Conservation (phyloP, 2,329 filamentous ascomycete genomes). For the Scedosporium boydii region DNA sequence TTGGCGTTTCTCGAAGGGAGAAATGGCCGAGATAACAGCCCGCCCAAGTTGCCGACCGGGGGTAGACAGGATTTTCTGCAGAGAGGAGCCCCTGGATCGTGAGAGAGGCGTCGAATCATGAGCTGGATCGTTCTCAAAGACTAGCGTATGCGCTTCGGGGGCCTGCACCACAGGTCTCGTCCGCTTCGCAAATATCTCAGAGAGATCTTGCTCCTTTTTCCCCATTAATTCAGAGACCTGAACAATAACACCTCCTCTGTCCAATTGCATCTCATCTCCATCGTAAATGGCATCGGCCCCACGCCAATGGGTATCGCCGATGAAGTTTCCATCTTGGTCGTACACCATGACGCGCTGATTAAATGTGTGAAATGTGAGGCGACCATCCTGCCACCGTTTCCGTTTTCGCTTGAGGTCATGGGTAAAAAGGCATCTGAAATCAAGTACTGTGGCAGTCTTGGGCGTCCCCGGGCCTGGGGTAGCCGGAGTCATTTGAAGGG, state of each 20-base stretch:
- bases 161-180: slow-evolving; percentile 12
- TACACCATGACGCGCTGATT: slow-evolving; percentile 89
- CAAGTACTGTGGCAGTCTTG: slow-evolving; percentile 65
- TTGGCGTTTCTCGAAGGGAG: slow-evolving; percentile 55
- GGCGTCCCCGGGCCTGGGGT: slow-evolving; percentile 21
- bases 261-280: slow-evolving; percentile 73
- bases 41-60: slow-evolving; percentile 32
- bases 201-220: slow-evolving; percentile 65
- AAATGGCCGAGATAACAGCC: slow-evolving; percentile 44
- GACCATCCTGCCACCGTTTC: slow-evolving; percentile 91
- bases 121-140: neutral
- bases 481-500: neutral
- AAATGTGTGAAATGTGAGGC: slow-evolving; percentile 79
- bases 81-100: slow-evolving; percentile 14
- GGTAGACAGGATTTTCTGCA: slow-evolving; percentile 51
- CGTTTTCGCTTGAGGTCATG: slow-evolving; percentile 77
- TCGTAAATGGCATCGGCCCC: slow-evolving; percentile 59
- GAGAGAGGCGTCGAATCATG: neutral
- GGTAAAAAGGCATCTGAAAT: slow-evolving; percentile 80
- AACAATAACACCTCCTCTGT: slow-evolving; percentile 65
- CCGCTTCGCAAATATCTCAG: slow-evolving; percentile 61
- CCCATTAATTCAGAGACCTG: slow-evolving; percentile 72
- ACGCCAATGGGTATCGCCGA: slow-evolving; percentile 79
- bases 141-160: slow-evolving; percentile 4
- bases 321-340: slow-evolving; percentile 67